Evolutionary conservation across 805 yeast genomes (phyloP).

Genomic region (Yarrowia yakushimensis): DNA sequence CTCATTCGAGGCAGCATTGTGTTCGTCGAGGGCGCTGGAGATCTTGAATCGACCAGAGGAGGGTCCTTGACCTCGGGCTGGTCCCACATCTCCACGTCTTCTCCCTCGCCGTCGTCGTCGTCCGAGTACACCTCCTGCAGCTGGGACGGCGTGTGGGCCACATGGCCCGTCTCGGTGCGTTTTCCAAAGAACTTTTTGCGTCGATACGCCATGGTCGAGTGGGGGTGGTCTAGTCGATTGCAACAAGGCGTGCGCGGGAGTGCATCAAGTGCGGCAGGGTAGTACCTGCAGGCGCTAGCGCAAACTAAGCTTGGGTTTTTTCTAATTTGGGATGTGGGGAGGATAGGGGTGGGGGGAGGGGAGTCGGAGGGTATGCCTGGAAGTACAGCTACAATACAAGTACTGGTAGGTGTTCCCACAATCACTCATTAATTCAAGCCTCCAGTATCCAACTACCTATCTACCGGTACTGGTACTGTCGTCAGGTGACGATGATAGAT

Average conservation of each 20-base stretch:
- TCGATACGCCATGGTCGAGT: slow-evolving; percentile 24
- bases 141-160: slow-evolving; percentile 22
- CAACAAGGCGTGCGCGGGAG: slow-evolving; percentile 6
- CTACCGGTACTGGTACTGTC: too few relatives aligned
- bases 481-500: too few relatives aligned
- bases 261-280: slow-evolving; percentile 23
- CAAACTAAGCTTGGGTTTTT: slow-evolving; percentile 9
- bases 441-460: too few relatives aligned
- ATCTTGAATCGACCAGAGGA: neutral
- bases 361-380: too few relatives aligned
- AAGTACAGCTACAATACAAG: too few relatives aligned
- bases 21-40: neutral
- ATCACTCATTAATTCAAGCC: too few relatives aligned
- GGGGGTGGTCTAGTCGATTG: neutral
- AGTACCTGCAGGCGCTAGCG: slow-evolving; percentile 24
- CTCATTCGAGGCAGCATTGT: slow-evolving; percentile 1
- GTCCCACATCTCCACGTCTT: slow-evolving; percentile 24
- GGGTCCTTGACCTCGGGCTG: neutral
- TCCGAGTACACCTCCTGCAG: slow-evolving; percentile 24
- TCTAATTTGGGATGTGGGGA: slow-evolving; percentile 4
- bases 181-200: slow-evolving; percentile 21
- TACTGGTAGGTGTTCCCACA: too few relatives aligned
- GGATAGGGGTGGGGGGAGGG: too few relatives aligned
- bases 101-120: slow-evolving; percentile 22
- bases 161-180: slow-evolving; percentile 8